Base-by-base conservation (phyloP, 768 basidiomycete genomes). In the Dacryopinax spathularia region DNA sequence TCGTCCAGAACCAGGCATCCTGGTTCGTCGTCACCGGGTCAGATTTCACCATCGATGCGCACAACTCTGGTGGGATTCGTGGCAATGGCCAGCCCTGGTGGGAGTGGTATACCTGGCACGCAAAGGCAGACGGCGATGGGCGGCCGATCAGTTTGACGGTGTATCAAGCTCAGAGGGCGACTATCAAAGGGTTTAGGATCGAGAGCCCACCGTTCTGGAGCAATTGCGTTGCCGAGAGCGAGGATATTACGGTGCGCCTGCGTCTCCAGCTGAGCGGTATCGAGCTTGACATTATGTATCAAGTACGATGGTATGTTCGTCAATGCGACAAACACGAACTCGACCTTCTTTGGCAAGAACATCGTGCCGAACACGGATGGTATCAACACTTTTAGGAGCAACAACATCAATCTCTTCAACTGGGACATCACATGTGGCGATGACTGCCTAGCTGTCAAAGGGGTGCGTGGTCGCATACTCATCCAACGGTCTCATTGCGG, bases 11-110 rank as follows among this genome's bases (percentile, higher is more conserved):
- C 66, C 84, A 84, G 74, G 81, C 83, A 1, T 84, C 83, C 5
- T 84, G 82, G 81, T 84, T 84, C 67, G 80, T 84, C 60, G 74
- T 84, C 34, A 82, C 82, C 2, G 83, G 82, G 2, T 72, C 72
- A 33, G 77, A 83, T 72, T 84, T 84, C 64, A 73, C 73, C 16
- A 77, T 84, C 65, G 79, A 84, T 68, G 83, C 78, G 1, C 80
- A 84, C 68, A 76, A 77, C 67, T 75, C 73, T 0, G 83, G 83
- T 29, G 82, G 82, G 1, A 81, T 85, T 60, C 74, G 80, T 68
- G 83, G 83, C 20, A 82, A 84, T 67, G 83, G 83, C 34, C 83
- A 82, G 80, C 71, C 77, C 4, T 84, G 82, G 82, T 84, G 82
- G 81, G 73, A 79, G 0, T 81, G 76, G 69, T 84, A 78, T 69